Evolutionary conservation across 1,284 basidiomycete species (phyloP).

Genomic region (Clitocybe nebularis): DNA sequence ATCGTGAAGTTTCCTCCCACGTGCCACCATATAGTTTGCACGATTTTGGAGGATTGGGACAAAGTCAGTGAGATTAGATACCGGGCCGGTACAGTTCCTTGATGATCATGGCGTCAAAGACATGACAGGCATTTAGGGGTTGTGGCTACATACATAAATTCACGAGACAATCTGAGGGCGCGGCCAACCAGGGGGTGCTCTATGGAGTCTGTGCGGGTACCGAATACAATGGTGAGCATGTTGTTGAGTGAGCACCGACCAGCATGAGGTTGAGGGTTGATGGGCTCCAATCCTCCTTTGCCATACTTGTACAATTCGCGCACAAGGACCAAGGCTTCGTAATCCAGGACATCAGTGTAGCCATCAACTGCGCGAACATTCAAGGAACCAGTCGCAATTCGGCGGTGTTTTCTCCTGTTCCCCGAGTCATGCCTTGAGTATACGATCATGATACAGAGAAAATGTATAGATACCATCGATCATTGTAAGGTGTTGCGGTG

Average conservation of each 20-base stretch:
- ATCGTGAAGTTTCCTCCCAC: constrained; percentile 29
- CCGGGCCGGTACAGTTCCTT: constrained; percentile 33
- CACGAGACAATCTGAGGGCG: constrained; percentile 29
- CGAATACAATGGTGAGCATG: constrained; percentile 36
- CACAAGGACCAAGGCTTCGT: constrained; percentile 33
- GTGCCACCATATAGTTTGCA: constrained; percentile 28
- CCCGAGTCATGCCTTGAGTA: no score
- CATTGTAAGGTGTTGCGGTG: constrained; percentile 37
- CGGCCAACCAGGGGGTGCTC: constrained; percentile 27
- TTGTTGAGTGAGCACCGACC: constrained; percentile 35
- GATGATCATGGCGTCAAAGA: constrained; percentile 10
- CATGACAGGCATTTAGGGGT: constrained; percentile 3
- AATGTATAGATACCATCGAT: constrained; percentile 31
- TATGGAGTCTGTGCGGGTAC: constrained; percentile 30
- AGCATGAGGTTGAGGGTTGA: constrained; percentile 31
- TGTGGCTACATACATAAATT: constrained; percentile 30
- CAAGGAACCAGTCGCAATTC: constrained; percentile 30
- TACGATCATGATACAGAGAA: no score
- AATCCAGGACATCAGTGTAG: constrained; percentile 29
- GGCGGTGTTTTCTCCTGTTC: constrained; percentile 36
- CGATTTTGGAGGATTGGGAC: constrained; percentile 34
- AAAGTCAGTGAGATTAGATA: constrained; percentile 39
- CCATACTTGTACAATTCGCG: constrained; percentile 26
- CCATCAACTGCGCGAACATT: constrained; percentile 31
- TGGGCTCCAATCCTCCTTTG: constrained; percentile 23